These are phyloP conservation scores for Emmonsia crescens DNA, from an alignment of 2,329 filamentous ascomycete genomes.

Conservation along the genomic window DNA sequence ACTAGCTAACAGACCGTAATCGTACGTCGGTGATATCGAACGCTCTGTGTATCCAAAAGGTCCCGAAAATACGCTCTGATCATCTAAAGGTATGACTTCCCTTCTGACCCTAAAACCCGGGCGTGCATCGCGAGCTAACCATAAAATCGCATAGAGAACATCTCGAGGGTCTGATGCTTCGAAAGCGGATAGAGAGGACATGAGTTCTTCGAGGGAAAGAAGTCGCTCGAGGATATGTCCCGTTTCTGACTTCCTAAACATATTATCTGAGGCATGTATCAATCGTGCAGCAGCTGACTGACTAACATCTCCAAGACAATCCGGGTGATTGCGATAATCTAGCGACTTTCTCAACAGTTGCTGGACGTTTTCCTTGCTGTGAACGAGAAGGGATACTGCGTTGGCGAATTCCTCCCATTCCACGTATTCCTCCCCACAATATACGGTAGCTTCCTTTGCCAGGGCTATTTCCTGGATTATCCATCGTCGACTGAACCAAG, in stretches of 20 bases:
- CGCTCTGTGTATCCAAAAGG: neutral
- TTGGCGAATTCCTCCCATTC: neutral
- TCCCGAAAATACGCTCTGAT: neutral
- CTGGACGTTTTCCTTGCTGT: neutral
- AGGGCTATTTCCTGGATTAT: neutral
- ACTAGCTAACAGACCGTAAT: neutral
- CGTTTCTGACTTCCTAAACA: neutral
- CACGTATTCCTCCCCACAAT: neutral
- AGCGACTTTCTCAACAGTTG: neutral
- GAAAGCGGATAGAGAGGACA: neutral
- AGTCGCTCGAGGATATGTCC: neutral
- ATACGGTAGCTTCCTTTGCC: neutral
- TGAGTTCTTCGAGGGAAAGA: neutral
- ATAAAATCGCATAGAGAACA: neutral
- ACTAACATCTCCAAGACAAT: neutral
- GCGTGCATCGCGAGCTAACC: neutral
- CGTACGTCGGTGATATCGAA: neutral
- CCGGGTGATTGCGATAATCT: neutral
- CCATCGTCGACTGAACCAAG: constrained; percentile 1
- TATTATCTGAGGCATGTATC: neutral
- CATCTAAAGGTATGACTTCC: neutral
- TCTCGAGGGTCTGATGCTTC: neutral
- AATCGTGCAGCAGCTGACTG: neutral
- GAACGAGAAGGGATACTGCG: neutral
- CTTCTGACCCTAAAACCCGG: neutral